Base-by-base conservation (phyloP, 768 basidiomycete genomes). In the Tephrocybe sp. region DNA sequence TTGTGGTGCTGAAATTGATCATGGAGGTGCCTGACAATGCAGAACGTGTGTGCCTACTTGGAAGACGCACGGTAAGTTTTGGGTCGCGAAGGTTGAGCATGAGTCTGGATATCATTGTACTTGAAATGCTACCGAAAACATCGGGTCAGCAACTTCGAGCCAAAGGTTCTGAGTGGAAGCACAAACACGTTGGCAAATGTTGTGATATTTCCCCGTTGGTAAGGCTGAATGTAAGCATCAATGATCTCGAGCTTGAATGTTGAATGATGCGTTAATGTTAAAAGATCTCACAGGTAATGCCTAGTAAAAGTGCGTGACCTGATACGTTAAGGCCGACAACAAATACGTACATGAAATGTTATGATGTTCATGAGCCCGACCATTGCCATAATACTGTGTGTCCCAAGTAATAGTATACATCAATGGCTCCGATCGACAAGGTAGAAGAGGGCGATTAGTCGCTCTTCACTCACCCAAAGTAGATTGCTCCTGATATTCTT, bases 61-160 rank as follows among this genome's bases (percentile, higher is more conserved):
- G 46, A 15, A 37, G 17, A 3, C 18, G 33, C 23, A 11, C 34
- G 9, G 45, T n/a, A 20, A 68, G 37, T 34, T 55, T 51, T 42
- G 65, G 66, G 48, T 69, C 58, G n/a, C 68, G 64, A 1, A 69
- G 50, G 54, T 69, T 68, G 14, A 69, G 57, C 56, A 68, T 63
- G 52, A 69, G 65, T 18, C 68, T 60, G 8, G 67, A 65, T 42
- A 65, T 59, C 63, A 67, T 65, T n/a, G 61, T 61, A 2, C 66
- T 68, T 40, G 68, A 66, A 15, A 62, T 54, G 41, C 65, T 69
- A 30, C 12, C 4, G 34, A 14, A n/a, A 36, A 4, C 8, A 9
- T 5, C 18, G 63, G n/a, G n/a, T n/a, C n/a, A 55, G 43, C 64
- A 67, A 25, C n/a, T 5, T 1, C 4, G 34, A 30, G n/a, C 8